Evolutionary conservation across 441 rosid species (phyloP).

Genomic region (Isatis lusitanica): DNA sequence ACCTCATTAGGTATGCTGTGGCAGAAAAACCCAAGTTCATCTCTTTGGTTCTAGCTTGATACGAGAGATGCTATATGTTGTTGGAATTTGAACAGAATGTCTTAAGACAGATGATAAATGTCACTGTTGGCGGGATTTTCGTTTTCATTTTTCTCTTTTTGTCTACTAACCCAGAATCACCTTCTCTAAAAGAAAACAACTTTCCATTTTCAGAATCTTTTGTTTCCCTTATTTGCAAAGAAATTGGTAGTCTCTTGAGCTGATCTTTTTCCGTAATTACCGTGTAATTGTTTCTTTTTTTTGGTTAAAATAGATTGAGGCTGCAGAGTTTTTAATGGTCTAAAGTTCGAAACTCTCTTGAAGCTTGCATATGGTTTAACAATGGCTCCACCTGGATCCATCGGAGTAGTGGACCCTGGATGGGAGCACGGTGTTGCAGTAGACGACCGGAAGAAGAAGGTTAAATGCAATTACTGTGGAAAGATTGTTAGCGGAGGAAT

Average conservation of each 20-base stretch:
- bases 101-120: not conserved
- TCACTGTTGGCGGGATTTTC: not conserved
- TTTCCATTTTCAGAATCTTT: not conserved
- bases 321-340: not conserved
- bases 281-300: not conserved
- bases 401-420: slow-evolving; percentile 72
- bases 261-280: not conserved
- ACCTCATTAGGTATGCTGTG: slow-evolving; percentile 20
- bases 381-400: slow-evolving; percentile 64
- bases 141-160: slow-evolving; percentile 1
- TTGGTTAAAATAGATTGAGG: not conserved
- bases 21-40: slow-evolving; percentile 12
- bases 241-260: not conserved
- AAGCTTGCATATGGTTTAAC: slow-evolving; percentile 28
- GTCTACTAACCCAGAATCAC: not conserved
- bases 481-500: slow-evolving; percentile 86
- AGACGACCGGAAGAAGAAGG: slow-evolving; percentile 87
- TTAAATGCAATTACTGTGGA: slow-evolving; percentile 82
- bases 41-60: slow-evolving; percentile 3
- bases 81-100: not conserved
- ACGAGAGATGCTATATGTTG: not conserved
- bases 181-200: not conserved
- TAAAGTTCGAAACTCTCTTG: not conserved
- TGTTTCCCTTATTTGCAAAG: not conserved
- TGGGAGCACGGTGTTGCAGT: slow-evolving; percentile 93